phyloP scores from a whole-genome alignment of 2,329 filamentous ascomycete species.

The Phialophora tarda region DNA sequence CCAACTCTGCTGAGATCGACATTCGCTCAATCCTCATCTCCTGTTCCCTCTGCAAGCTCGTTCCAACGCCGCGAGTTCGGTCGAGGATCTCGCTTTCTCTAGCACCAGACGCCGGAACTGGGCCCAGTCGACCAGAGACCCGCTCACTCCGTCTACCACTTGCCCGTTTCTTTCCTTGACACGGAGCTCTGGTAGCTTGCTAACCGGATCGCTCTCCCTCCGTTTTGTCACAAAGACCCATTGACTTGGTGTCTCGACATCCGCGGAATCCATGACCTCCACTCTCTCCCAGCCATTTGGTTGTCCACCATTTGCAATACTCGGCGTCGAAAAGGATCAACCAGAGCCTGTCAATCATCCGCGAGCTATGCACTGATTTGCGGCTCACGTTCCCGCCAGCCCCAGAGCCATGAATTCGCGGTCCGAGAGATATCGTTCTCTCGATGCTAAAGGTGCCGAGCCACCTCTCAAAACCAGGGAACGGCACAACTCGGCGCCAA shows the following conservation, averaged over 20 bases:
- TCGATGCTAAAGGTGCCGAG: constrained; percentile 33
- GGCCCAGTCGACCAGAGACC: background rate
- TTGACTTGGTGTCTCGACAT: constrained; percentile 35
- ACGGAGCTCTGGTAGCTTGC: constrained; percentile 23
- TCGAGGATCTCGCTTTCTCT: background rate
- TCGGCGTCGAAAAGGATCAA: constrained; percentile 14
- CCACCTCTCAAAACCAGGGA: constrained; percentile 34
- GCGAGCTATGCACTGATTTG: constrained; percentile 24
- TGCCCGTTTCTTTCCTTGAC: constrained; percentile 11
- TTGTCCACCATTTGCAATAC: constrained; percentile 11
- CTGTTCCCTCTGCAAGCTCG: constrained; percentile 8
- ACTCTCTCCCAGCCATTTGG: constrained; percentile 15
- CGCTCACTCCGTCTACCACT: constrained; percentile 14
- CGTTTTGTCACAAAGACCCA: constrained; percentile 27
- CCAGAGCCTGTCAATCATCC: constrained; percentile 17
- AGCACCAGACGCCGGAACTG: constrained; percentile 3
- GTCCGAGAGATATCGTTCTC: constrained; percentile 38
- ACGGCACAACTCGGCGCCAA: constrained; percentile 38
- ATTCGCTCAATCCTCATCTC: constrained; percentile 13
- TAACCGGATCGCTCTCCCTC: constrained; percentile 13
- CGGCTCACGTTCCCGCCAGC: constrained; percentile 6
- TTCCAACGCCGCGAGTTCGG: constrained; percentile 10
- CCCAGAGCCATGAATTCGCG: constrained; percentile 37
- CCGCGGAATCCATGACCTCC: constrained; percentile 32
- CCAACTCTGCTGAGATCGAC: constrained; percentile 26